A percentile compares a stretch with the other conserved stretches of the same genome.
Conservation (phyloP, 495 filamentous ascomycete species). For the Pyrenopolyporus hunteri region DNA sequence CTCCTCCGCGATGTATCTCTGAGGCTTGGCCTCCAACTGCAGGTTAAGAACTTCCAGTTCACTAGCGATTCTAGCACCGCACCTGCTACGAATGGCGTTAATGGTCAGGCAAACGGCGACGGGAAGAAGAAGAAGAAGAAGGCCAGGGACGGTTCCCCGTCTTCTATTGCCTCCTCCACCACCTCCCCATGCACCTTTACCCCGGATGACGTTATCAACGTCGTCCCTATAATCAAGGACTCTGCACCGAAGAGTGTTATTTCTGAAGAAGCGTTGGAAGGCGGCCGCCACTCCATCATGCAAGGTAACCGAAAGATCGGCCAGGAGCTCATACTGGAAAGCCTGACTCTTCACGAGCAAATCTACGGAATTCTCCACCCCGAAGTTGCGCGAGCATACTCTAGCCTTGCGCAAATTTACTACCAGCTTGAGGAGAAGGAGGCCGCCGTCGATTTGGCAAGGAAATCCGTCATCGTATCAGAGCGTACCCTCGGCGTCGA, state of each 20-base stretch:
- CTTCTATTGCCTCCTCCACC: conserved; percentile 57
- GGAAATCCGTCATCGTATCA: conserved; percentile 94
- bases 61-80: conserved; percentile 31
- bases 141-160: conserved; percentile 54
- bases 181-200: conserved; percentile 68
- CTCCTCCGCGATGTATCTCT: conserved; percentile 86
- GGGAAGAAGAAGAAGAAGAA: conserved; percentile 79
- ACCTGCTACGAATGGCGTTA: conserved; percentile 40
- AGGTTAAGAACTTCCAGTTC: conserved; percentile 82
- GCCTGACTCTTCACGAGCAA: conserved; percentile 94
- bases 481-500: conserved; percentile 95
- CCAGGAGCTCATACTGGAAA: conserved; percentile 93
- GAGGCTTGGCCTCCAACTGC: conserved; percentile 90
- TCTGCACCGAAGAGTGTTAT: conserved; percentile 84
- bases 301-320: conserved; percentile 95
- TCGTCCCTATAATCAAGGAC: conserved; percentile 93
- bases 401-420: conserved; percentile 92
- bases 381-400: conserved; percentile 94
- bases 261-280: conserved; percentile 95
- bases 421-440: conserved; percentile 96
- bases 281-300: conserved; percentile 90
- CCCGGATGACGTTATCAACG: conserved; percentile 85
- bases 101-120: conserved; percentile 41
- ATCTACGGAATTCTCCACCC: conserved; percentile 98
- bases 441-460: conserved; percentile 90